Base-by-base conservation (phyloP, 202 grass and related monocot genomes). In the Cymbopogon flexuosus region DNA sequence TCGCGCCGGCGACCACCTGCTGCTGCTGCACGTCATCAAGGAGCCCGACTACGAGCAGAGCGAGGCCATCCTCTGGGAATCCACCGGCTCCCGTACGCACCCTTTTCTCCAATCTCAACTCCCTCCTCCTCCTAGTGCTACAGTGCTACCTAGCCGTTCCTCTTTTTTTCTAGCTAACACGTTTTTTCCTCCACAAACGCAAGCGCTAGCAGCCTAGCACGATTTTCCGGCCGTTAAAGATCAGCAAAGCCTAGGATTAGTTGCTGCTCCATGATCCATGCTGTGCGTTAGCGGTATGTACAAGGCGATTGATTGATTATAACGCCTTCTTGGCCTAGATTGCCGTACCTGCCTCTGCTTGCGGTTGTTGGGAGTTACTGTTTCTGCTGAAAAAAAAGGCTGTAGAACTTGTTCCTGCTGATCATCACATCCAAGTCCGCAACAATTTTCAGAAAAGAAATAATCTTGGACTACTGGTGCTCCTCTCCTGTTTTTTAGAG, bases 31-130 rank as follows among this genome's bases (percentile, higher is more conserved):
- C 82, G 92, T 82, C 58, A 61, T 87, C 81, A 95, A 98, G 84
- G 92, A 94, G 49, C 61, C 81, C 59, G 80, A 95, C 92, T 91
- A 93, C 84, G 87, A 95, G 58, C 88, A 81, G 84, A 85, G 83
- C 35, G 90, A 93, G 88, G 90, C 91, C 81, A 85, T 94, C 82
- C 88, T 98, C 76, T 95, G 92, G 96, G 92, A 93, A 41, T 45
- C 90, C 75, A 87, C 92, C 6, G 92, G 96, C 58, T 95, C 96
- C 3, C 92, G 92, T 94, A 73, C 11, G 81, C 51, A n/a, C 39
- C 18, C 13, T 46, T 21, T 5, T 10, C 30, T 22, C 14, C 23
- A 13, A 70, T 19, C 73, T 21, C 43, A 14, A 35, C 36, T 30
- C 11, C 40, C 40, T 42, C 41, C 41, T 11, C 10, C 41, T 43